phyloP scores from a whole-genome alignment of 2,329 filamentous ascomycete species.

The Didymella pomorum region DNA sequence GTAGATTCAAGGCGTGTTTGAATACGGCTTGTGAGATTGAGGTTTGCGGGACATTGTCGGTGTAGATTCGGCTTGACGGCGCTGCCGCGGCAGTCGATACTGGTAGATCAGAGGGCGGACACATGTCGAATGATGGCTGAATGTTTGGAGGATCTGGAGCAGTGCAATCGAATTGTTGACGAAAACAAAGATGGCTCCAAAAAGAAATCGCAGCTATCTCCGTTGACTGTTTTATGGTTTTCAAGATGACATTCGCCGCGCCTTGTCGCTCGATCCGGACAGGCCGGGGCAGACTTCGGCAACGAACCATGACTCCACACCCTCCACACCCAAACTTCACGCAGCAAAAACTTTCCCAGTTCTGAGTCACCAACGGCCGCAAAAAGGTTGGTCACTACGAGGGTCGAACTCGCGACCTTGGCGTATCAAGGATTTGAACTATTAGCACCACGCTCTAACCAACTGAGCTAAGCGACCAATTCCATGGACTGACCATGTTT shows the following conservation, averaged over 20 bases:
- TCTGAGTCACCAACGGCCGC: neutral
- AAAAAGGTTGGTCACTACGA: slow-evolving; percentile 25
- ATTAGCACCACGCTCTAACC: slow-evolving; percentile 29
- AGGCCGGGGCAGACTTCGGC: slow-evolving; percentile 3
- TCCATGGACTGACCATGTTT: too few relatives aligned
- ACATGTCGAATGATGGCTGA: slow-evolving; percentile 21
- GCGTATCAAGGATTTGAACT: slow-evolving; percentile 22
- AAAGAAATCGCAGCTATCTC: neutral
- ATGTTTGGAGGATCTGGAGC: neutral
- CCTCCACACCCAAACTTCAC: neutral
- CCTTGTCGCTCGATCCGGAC: slow-evolving; percentile 8
- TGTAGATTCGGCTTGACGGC: slow-evolving; percentile 1
- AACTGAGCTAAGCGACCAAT: slow-evolving; percentile 26
- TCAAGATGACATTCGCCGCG: slow-evolving; percentile 2
- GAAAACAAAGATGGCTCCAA: too few relatives aligned
- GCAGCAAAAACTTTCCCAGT: neutral
- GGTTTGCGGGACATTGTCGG: slow-evolving; percentile 54
- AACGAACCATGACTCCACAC: neutral
- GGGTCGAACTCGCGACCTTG: slow-evolving; percentile 28
- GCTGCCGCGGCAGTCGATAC: neutral
- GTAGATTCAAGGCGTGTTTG: slow-evolving; percentile 59
- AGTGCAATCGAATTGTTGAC: neutral
- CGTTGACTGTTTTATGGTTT: neutral
- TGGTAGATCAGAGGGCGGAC: slow-evolving; percentile 28
- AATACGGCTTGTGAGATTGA: slow-evolving; percentile 58